These are phyloP conservation scores for Coniochaeta ligniaria DNA, from an alignment of 2,329 filamentous ascomycete species.

Conservation along the genomic window DNA sequence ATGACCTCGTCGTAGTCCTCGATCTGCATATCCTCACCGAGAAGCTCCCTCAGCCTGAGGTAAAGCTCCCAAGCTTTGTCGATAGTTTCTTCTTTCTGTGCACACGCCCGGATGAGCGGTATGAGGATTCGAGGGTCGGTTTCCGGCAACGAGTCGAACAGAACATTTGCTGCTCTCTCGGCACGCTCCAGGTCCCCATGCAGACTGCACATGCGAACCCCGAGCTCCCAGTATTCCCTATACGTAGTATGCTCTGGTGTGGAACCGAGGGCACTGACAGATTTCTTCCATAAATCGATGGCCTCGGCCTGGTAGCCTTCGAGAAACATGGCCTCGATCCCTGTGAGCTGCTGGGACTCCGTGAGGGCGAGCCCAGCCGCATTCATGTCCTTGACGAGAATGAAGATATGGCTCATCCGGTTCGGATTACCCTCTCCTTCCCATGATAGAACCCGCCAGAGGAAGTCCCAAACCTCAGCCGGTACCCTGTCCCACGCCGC, in stretches of 20 bases:
- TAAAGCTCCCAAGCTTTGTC: conserved; percentile 63
- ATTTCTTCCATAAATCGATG: conserved; percentile 56
- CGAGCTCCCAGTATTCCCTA: conserved; percentile 55
- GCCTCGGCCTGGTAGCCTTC: conserved; percentile 54
- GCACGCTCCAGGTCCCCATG: conserved; percentile 52
- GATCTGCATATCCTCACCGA: conserved; percentile 57
- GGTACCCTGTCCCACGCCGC: conserved; percentile 49
- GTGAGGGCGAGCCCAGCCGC: conserved; percentile 47
- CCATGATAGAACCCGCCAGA: conserved; percentile 58
- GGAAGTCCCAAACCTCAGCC: conserved; percentile 49
- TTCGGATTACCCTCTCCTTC: conserved; percentile 44
- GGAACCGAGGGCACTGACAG: conserved; percentile 43
- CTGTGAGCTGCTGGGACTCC: conserved; percentile 53
- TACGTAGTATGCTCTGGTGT: conserved; percentile 32
- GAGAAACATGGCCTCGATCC: conserved; percentile 61
- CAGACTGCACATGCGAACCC: conserved; percentile 56
- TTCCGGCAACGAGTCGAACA: conserved; percentile 37
- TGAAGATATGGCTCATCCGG: conserved; percentile 53
- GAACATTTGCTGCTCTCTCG: conserved; percentile 43
- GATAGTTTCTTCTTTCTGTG: conserved; percentile 38
- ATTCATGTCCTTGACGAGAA: conserved; percentile 59
- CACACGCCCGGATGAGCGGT: conserved; percentile 63
- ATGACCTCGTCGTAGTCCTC: conserved; percentile 72
- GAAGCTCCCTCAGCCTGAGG: conserved; percentile 51
- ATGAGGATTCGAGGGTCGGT: conserved; percentile 52